phyloP scores from a whole-genome alignment of 352 stramenopile species.

The Globisporangium apiculatum region DNA sequence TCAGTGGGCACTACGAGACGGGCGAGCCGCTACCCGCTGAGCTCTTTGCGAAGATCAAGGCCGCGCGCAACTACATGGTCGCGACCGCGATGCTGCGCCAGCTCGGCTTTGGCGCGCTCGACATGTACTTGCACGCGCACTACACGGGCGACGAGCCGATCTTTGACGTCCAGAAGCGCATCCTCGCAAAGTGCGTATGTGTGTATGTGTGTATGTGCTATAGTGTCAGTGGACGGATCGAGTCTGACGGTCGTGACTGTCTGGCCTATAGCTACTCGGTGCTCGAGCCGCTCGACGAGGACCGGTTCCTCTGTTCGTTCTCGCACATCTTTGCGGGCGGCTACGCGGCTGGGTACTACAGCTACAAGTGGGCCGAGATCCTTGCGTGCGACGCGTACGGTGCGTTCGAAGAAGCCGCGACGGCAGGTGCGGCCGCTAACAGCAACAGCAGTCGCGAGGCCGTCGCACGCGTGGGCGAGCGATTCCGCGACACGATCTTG shows the following conservation, averaged over 20 bases:
- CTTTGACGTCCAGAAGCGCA: conserved; percentile 91
- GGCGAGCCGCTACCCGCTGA: conserved; percentile 89
- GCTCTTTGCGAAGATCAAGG: conserved; percentile 95
- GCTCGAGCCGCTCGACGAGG: conserved; percentile 87
- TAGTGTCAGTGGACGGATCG: too few species aligned
- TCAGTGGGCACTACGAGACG: conserved; percentile 82
- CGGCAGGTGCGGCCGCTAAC: conserved; percentile 5
- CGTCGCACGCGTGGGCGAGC: conserved; percentile 75
- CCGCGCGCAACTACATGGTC: conserved; percentile 94
- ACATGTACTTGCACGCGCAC: conserved; percentile 80
- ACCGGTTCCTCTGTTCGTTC: conserved; percentile 98
- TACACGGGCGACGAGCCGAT: conserved; percentile 77
- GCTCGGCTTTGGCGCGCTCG: conserved; percentile 91
- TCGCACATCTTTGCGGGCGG: conserved; percentile 97
- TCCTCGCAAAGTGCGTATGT: conserved; percentile 70
- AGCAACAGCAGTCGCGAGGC: conserved; percentile 38
- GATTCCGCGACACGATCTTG: conserved; percentile 94
- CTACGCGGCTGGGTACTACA: conserved; percentile 97
- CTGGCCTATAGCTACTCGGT: conserved; percentile 60
- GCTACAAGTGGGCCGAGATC: conserved; percentile 97
- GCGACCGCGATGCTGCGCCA: conserved; percentile 94
- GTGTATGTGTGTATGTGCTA: neutral
- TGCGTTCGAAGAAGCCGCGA: conserved; percentile 94
- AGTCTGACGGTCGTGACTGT: neutral
- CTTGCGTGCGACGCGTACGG: conserved; percentile 96